phyloP scores from a whole-genome alignment of 2,329 filamentous ascomycete genomes.

The Sclerotinia sclerotiorum region DNA sequence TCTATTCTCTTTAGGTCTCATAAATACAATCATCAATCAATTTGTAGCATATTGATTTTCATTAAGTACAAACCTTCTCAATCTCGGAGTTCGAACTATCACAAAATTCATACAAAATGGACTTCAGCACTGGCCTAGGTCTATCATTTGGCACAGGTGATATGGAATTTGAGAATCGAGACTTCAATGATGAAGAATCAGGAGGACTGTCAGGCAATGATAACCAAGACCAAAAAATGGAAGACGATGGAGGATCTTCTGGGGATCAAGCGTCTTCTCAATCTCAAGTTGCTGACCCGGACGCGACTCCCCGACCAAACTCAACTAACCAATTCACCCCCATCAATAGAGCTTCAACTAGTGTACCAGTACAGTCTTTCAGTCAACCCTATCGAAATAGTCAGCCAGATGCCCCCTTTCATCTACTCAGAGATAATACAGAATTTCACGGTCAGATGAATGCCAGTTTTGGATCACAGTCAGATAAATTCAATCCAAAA shows the following conservation, averaged over 20 bases:
- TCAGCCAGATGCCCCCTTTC: not conserved
- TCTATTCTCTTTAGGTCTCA: not conserved
- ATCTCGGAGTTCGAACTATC: not conserved
- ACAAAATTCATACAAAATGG: not conserved
- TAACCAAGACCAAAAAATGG: not conserved
- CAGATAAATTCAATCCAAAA: not conserved
- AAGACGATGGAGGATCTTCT: not conserved
- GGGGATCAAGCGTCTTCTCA: not conserved
- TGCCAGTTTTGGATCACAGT: not conserved
- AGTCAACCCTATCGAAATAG: not conserved
- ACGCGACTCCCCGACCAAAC: constrained; percentile 4
- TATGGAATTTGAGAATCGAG: not conserved
- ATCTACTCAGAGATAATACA: not conserved
- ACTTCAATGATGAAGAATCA: not conserved
- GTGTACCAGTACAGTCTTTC: not conserved
- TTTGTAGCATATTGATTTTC: not conserved
- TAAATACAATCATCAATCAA: too few relatives aligned
- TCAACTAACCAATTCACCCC: not conserved
- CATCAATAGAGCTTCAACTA: not conserved
- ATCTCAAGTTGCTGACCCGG: not conserved
- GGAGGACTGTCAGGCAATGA: not conserved
- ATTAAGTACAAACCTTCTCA: not conserved
- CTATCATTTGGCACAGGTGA: not conserved
- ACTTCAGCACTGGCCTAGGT: constrained; percentile 9
- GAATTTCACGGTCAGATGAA: not conserved